phyloP scores from a whole-genome alignment of 768 basidiomycete genomes.

The Tylopilus rubrobrunneus region DNA sequence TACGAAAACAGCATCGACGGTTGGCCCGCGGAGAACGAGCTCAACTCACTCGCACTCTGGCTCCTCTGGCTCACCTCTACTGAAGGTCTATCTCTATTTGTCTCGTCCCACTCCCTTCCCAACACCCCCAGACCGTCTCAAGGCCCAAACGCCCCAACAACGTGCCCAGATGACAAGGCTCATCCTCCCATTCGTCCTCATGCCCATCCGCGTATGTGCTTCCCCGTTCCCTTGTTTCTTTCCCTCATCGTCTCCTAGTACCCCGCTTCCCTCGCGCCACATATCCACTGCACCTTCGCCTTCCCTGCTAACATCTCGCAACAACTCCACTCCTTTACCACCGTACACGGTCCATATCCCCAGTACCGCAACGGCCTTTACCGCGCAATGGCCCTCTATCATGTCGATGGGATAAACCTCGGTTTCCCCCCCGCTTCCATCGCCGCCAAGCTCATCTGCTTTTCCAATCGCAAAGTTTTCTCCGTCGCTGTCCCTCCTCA shows the following conservation, averaged over 20 bases:
- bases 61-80: constrained; percentile 59
- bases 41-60: constrained; percentile 57
- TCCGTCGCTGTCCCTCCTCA: constrained; percentile 41
- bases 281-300: constrained; percentile 55
- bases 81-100: constrained; percentile 35
- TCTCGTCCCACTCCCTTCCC: constrained; percentile 7
- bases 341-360: constrained; percentile 46
- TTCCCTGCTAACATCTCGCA: constrained; percentile 24
- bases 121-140: constrained; percentile 28
- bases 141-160: constrained; percentile 23
- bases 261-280: constrained; percentile 54
- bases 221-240: neutral
- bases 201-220: constrained; percentile 43
- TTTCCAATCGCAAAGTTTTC: constrained; percentile 50
- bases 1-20: constrained; percentile 42
- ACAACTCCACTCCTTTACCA: constrained; percentile 29
- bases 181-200: constrained; percentile 45
- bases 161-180: constrained; percentile 29
- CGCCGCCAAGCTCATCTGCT: constrained; percentile 62
- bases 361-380: constrained; percentile 39
- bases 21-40: constrained; percentile 53
- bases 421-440: constrained; percentile 44
- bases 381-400: constrained; percentile 26
- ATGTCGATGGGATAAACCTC: constrained; percentile 25
- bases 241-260: constrained; percentile 37